Conservation (phyloP, 2,329 filamentous ascomycete genomes). For the Ilyonectria sp. region DNA sequence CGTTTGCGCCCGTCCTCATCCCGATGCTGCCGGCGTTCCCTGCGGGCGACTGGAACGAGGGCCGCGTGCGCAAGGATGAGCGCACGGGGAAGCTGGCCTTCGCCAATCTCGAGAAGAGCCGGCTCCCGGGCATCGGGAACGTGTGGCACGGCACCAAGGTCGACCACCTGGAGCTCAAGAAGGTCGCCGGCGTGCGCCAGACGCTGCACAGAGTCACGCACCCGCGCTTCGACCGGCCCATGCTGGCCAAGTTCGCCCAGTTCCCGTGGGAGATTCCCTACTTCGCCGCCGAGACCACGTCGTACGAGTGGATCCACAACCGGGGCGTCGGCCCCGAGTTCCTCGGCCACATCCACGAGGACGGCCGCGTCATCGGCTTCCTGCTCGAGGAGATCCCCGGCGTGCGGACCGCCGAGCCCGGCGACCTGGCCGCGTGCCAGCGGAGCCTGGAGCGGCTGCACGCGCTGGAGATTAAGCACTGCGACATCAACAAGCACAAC, state of each 20-base stretch:
- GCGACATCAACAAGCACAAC: constrained; percentile 55
- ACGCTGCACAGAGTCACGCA: constrained; percentile 48
- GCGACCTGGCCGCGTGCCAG: constrained; percentile 49
- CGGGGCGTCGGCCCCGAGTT: constrained; percentile 50
- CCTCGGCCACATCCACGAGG: constrained; percentile 51
- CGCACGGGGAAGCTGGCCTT: constrained; percentile 48
- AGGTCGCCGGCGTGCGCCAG: constrained; percentile 42
- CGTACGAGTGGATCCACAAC: constrained; percentile 49
- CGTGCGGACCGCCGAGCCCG: constrained; percentile 46
- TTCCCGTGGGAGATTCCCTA: constrained; percentile 51
- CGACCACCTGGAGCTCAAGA: constrained; percentile 53
- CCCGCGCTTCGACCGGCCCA: constrained; percentile 39
- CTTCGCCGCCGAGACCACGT: constrained; percentile 51
- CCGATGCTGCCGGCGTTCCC: constrained; percentile 55
- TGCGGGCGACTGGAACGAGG: constrained; percentile 58
- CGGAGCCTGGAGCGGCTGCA: constrained; percentile 47
- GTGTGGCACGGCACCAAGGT: constrained; percentile 54
- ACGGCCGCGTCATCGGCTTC: constrained; percentile 50
- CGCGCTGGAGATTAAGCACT: constrained; percentile 51
- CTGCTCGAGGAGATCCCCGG: constrained; percentile 45
- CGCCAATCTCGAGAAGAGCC: constrained; percentile 39
- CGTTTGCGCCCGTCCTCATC: constrained; percentile 52
- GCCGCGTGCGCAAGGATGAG: constrained; percentile 49
- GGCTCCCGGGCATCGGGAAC: constrained; percentile 51
- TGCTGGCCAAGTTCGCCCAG: constrained; percentile 48